phyloP scores from a whole-genome alignment of 2,329 filamentous ascomycete genomes.

The Aureobasidium sp. region DNA sequence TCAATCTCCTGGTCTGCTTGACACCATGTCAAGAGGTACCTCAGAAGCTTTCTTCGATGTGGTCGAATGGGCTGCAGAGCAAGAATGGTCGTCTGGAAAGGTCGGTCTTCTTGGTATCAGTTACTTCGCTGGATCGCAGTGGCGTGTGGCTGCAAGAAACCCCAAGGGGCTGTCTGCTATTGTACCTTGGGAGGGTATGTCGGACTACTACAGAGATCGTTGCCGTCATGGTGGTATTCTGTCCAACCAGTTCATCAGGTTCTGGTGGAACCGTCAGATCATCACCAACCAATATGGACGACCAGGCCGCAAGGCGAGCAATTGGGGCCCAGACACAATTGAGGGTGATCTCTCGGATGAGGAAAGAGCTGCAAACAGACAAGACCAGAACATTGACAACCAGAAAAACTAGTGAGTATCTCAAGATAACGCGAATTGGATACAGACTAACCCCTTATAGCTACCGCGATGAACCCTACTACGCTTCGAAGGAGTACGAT shows the following conservation, averaged over 20 bases:
- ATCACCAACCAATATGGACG: slow-evolving; percentile 59
- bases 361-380: slow-evolving; percentile 38
- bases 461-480: slow-evolving; percentile 55
- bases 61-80: slow-evolving; percentile 16
- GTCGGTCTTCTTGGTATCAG: slow-evolving; percentile 38
- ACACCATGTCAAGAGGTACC: slow-evolving; percentile 45
- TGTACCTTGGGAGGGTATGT: slow-evolving; percentile 49
- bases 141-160: slow-evolving; percentile 44
- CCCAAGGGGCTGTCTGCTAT: slow-evolving; percentile 44
- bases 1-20: slow-evolving; percentile 43
- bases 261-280: slow-evolving; percentile 62
- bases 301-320: slow-evolving; percentile 34
- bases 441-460: too few species aligned
- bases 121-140: slow-evolving; percentile 47
- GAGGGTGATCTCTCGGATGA: slow-evolving; percentile 50
- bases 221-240: slow-evolving; percentile 32
- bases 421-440: too few species aligned
- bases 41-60: slow-evolving; percentile 22
- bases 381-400: slow-evolving; percentile 31
- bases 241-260: slow-evolving; percentile 38
- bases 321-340: slow-evolving; percentile 47
- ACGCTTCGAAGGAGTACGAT: slow-evolving; percentile 54
- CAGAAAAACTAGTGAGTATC: slow-evolving; percentile 23
- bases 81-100: slow-evolving; percentile 19
- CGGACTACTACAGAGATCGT: slow-evolving; percentile 43